phyloP scores from a whole-genome alignment of 2,329 filamentous ascomycete species.

The Penicillium aurantiogriseum region DNA sequence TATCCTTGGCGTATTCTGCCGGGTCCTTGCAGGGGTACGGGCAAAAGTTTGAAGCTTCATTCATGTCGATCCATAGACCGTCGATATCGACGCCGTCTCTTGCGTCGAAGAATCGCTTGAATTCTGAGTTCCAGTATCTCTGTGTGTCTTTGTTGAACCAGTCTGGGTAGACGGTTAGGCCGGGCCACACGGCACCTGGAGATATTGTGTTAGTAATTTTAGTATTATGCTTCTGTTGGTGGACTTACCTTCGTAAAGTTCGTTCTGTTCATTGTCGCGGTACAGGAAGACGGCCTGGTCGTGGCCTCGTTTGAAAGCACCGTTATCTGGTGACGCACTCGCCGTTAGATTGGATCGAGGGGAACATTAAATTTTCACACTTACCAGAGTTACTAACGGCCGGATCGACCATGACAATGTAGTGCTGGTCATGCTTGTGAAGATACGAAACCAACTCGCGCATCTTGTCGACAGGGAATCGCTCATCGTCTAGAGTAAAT shows the following conservation, averaged over 20 bases:
- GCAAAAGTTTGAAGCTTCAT: constrained; percentile 56
- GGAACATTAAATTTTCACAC: not conserved
- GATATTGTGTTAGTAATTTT: not conserved
- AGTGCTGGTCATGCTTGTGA: constrained; percentile 65
- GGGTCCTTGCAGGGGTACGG: constrained; percentile 57
- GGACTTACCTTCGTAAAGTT: constrained; percentile 47
- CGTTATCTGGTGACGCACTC: constrained; percentile 43
- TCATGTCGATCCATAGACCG: constrained; percentile 74
- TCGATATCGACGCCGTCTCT: constrained; percentile 71
- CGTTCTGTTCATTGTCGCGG: constrained; percentile 49
- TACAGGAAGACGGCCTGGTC: constrained; percentile 57
- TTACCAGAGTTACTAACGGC: constrained; percentile 42
- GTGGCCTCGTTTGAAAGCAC: constrained; percentile 61
- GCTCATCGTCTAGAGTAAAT: constrained; percentile 41
- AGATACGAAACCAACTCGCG: constrained; percentile 65
- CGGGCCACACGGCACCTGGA: constrained; percentile 72
- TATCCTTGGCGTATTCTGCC: constrained; percentile 49
- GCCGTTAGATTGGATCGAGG: not conserved
- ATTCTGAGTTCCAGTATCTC: constrained; percentile 68
- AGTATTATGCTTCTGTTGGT: not conserved
- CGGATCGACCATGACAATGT: constrained; percentile 73
- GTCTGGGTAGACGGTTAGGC: constrained; percentile 69
- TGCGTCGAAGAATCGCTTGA: constrained; percentile 62
- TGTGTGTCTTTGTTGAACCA: constrained; percentile 69
- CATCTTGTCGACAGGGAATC: constrained; percentile 49